phyloP scores from a whole-genome alignment of 164 flowering plant genomes.

The Magnolia officinalis region DNA sequence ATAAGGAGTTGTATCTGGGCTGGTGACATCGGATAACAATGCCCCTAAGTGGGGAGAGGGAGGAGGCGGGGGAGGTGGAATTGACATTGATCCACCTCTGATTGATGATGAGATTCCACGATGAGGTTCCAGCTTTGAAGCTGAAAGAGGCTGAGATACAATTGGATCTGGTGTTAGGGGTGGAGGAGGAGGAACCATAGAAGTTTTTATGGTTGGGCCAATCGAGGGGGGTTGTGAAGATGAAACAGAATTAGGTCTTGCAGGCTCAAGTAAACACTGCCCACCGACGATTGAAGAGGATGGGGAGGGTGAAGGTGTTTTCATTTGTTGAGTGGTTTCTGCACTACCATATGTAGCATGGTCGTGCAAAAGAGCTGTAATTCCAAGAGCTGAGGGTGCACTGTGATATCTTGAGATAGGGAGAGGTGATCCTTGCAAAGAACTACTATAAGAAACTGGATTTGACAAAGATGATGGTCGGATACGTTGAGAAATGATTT shows the following conservation, averaged over 20 bases:
- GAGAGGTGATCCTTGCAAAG: slow-evolving; percentile 59
- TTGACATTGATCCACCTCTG: not conserved
- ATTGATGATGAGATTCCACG: slow-evolving; percentile 6
- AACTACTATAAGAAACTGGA: slow-evolving; percentile 41
- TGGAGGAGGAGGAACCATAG: slow-evolving; percentile 3
- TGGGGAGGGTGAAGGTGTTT: slow-evolving; percentile 3
- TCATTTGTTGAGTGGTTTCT: slow-evolving; percentile 15
- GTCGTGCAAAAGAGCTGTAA: slow-evolving; percentile 65
- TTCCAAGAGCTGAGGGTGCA: slow-evolving; percentile 72
- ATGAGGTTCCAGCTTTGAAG: slow-evolving; percentile 3
- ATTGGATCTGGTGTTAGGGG: slow-evolving; percentile 7
- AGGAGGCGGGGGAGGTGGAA: slow-evolving; percentile 27
- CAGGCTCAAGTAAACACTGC: slow-evolving; percentile 15
- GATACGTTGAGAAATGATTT: slow-evolving; percentile 48
- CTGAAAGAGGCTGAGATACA: not conserved
- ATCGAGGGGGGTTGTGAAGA: slow-evolving; percentile 34
- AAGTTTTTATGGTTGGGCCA: not conserved
- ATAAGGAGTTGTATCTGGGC: slow-evolving; percentile 11
- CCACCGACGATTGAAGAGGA: slow-evolving; percentile 5
- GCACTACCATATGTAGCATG: slow-evolving; percentile 20
- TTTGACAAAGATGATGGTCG: slow-evolving; percentile 39
- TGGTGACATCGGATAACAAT: not conserved
- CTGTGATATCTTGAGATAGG: slow-evolving; percentile 59
- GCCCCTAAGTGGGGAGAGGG: slow-evolving; percentile 11
- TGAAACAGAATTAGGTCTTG: slow-evolving; percentile 15